Base-by-base conservation (phyloP, 257 asterid genomes). In the Solanum lycopersicoides region DNA sequence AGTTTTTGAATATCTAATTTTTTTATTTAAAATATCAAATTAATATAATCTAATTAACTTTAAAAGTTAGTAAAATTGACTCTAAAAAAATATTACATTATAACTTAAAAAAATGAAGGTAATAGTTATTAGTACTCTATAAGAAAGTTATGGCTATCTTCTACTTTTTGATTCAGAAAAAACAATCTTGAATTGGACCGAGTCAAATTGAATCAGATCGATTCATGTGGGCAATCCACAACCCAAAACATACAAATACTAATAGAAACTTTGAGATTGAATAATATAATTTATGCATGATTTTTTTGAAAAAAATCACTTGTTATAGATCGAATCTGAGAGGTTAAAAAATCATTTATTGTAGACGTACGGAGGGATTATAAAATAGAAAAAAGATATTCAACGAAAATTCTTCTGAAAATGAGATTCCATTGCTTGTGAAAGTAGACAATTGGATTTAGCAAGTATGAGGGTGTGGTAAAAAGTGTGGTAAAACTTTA, bases 391-490 rank as follows among this genome's bases (percentile, higher is more conserved):
- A 32, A 34, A 34, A 32, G 3, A 1, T 34, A 35, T 39, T 12
- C 21, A 12, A 76, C 35, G 39, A 41, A 1, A 20, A n/a, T 80
- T 80, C 20, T 32, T 80, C 2, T 13, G 44, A 47, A 45, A 80
- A 30, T 41, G 68, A 80, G 9, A 47, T 80, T 80, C 85, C 12
- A 80, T 30, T 41, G 42, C 3, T 15, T 80, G 68, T 47, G 44
- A 47, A 80, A 80, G 85, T 80, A 30, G 39, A 30, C 6, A 79
- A 16, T 47, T 45, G 84, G 68, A 47, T 28, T 79, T 79, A 79
- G 69, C 13, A 28, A 47, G 68, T 16, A 25, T 45, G 28, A 28
- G 84, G 28, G 18, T 47, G 68, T 28, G 84, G 28, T 16, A 45
- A 47, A 79, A 80, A 80, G 25, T n/a, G 44, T 41, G 68, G 30